These are phyloP conservation scores for Primulina eburnea DNA, from an alignment of 257 asterid genomes.

Conservation along the genomic window DNA sequence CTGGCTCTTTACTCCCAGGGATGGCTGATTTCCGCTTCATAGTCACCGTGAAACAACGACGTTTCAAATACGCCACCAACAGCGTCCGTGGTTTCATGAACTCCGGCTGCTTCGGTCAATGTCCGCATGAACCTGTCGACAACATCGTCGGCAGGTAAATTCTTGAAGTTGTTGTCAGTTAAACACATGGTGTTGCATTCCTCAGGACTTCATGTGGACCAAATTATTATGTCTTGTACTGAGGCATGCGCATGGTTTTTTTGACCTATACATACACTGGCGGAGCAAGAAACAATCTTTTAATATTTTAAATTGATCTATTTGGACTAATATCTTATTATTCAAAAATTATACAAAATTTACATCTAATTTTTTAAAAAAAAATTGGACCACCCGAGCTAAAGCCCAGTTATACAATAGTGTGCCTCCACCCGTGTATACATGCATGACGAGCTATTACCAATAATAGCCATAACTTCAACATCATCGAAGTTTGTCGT, in stretches of 20 bases:
- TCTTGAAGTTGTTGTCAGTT: slow-evolving; percentile 50
- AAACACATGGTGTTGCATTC: slow-evolving; percentile 66
- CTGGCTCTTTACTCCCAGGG: neutral
- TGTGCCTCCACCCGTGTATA: no score
- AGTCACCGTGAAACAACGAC: slow-evolving; percentile 52
- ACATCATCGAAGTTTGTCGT: no score
- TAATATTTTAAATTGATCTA: no score
- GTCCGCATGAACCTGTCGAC: slow-evolving; percentile 34
- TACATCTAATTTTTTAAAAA: no score
- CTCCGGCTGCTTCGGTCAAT: slow-evolving; percentile 14
- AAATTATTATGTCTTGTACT: slow-evolving; percentile 42
- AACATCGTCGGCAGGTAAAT: slow-evolving; percentile 50
- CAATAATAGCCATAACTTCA: neutral
- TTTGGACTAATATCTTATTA: no score
- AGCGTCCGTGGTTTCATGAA: slow-evolving; percentile 29
- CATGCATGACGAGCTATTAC: neutral
- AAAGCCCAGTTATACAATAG: no score
- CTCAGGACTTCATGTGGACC: slow-evolving; percentile 52
- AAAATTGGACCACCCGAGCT: no score
- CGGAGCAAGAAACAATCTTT: no score
- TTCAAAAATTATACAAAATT: no score
- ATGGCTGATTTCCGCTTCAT: slow-evolving; percentile 36
- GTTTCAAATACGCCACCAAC: slow-evolving; percentile 44
- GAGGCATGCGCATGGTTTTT: slow-evolving; percentile 38
- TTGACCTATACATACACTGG: slow-evolving; percentile 31